Conservation (phyloP, 768 basidiomycete species). For the Suillus subaureus region DNA sequence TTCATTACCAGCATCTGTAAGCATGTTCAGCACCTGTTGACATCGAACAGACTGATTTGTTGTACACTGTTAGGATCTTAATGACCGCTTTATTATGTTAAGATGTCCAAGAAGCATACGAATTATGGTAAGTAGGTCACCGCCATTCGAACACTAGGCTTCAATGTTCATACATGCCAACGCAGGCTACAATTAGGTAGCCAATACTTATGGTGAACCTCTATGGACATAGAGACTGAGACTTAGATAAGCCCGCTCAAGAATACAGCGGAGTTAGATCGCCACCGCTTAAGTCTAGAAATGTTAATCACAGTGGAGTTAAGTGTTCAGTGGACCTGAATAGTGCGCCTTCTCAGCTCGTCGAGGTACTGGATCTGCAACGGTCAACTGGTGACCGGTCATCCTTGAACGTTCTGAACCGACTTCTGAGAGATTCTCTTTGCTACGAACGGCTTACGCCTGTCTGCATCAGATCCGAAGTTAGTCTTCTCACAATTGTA, state of each 20-base stretch:
- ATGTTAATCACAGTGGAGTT: background rate
- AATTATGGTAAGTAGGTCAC: background rate
- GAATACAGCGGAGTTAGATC: background rate
- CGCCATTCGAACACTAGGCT: background rate
- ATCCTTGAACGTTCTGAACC: background rate
- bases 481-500: background rate
- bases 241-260: conserved; percentile 9
- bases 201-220: conserved; percentile 26
- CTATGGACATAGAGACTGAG: conserved; percentile 20
- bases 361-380: no score
- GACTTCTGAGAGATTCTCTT: background rate
- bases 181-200: conserved; percentile 20
- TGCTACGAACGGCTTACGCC: background rate
- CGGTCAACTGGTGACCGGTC: background rate
- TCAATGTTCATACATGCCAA: background rate
- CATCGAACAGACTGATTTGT: background rate
- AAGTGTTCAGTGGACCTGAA: background rate
- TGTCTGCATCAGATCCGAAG: background rate
- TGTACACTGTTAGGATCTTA: background rate
- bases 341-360: background rate
- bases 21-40: background rate
- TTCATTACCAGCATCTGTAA: background rate
- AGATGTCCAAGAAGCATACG: background rate
- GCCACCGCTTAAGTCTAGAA: background rate
- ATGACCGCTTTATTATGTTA: background rate